Evolutionary conservation across 2,329 filamentous ascomycete species (phyloP).

Genomic region (Phaeosphaeria sp.): DNA sequence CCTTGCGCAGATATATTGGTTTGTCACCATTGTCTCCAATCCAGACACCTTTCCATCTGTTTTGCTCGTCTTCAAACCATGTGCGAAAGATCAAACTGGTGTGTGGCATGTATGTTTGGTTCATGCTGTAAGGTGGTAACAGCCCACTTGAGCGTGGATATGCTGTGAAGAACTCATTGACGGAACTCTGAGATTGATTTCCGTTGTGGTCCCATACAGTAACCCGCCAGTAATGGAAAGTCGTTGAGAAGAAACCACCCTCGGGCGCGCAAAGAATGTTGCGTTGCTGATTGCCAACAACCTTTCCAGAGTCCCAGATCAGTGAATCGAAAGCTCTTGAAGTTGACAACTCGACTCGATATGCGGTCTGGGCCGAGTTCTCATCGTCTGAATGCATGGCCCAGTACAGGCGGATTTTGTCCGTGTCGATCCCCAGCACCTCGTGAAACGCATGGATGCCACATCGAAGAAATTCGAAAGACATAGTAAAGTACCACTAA

Average conservation of each 20-base stretch:
- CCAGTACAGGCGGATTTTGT: conserved; percentile 49
- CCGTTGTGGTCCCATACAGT: conserved; percentile 48
- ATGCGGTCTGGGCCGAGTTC: conserved; percentile 40
- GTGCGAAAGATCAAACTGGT: conserved; percentile 51
- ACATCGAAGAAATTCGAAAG: conserved; percentile 38
- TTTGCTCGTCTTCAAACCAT: conserved; percentile 51
- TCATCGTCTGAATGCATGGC: conserved; percentile 37
- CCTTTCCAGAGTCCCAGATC: conserved; percentile 29
- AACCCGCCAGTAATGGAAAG: conserved; percentile 47
- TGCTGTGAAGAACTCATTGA: conserved; percentile 50
- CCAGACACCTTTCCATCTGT: conserved; percentile 52
- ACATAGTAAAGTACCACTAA: no score
- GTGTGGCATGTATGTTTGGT: conserved; percentile 53
- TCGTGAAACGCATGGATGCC: conserved; percentile 52
- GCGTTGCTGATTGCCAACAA: conserved; percentile 28
- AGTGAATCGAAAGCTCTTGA: conserved; percentile 11
- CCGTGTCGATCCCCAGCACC: conserved; percentile 48
- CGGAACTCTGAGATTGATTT: conserved; percentile 23
- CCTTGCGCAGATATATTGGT: conserved; percentile 49
- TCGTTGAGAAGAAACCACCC: conserved; percentile 46
- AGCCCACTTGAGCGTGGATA: conserved; percentile 45
- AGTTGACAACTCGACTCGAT: conserved; percentile 28
- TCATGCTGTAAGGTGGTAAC: conserved; percentile 52
- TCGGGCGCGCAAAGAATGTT: conserved; percentile 37
- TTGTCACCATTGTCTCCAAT: conserved; percentile 51